Percentiles rank a stretch among this genome's conserved stretches.
Evolutionary conservation across 768 basidiomycete genomes (phyloP).

Genomic region (Leccinellum albellum): DNA sequence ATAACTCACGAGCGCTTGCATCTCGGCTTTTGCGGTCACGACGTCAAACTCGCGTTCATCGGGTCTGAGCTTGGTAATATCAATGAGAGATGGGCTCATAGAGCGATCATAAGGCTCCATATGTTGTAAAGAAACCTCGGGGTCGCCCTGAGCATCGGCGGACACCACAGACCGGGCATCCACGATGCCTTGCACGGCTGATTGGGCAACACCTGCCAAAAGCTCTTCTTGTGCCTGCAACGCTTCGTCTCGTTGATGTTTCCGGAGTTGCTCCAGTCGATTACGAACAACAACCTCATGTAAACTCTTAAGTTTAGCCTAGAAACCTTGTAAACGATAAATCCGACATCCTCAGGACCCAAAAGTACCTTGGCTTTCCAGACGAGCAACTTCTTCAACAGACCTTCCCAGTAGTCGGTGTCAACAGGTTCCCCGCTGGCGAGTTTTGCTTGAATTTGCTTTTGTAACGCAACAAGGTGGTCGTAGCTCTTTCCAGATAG

Average conservation of each 20-base stretch:
- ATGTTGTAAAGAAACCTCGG: conserved; percentile 47
- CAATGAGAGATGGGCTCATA: conserved; percentile 81
- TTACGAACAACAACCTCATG: conserved; percentile 98
- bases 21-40: conserved; percentile 64
- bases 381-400: conserved; percentile 88
- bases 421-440: conserved; percentile 92
- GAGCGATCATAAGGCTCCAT: conserved; percentile 76
- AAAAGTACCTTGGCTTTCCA: conserved; percentile 88
- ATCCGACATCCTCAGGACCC: not conserved
- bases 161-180: conserved; percentile 35
- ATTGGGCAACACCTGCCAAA: conserved; percentile 69
- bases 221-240: conserved; percentile 90
- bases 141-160: conserved; percentile 31
- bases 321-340: conserved; percentile 5
- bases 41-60: conserved; percentile 86
- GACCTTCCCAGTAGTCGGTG: conserved; percentile 94
- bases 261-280: conserved; percentile 91
- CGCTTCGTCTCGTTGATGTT: conserved; percentile 94
- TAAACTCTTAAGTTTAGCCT: conserved; percentile 88
- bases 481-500: conserved; percentile 85
- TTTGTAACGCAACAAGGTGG: conserved; percentile 78
- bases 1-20: conserved; percentile 54
- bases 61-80: conserved; percentile 61
- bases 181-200: conserved; percentile 46
- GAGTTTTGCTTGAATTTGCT: conserved; percentile 83